Evolutionary conservation across 2,329 filamentous ascomycete species (phyloP), one percentile per base, ranked within the genome.

Genomic region (Neoascochyta sp.): DNA sequence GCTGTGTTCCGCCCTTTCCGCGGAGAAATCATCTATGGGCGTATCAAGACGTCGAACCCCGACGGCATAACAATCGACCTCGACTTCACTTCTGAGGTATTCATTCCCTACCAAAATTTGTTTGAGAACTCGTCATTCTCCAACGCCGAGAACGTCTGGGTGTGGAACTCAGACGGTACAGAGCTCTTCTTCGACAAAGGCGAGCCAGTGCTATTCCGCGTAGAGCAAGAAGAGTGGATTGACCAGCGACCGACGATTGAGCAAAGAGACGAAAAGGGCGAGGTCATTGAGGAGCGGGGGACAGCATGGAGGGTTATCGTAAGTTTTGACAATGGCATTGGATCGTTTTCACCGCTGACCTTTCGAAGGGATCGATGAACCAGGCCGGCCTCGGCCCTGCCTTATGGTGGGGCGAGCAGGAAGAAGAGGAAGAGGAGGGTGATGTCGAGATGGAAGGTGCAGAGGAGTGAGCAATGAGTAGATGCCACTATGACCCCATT

Each of bases 1-100:
- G 74, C 95, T 11, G 88, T 98, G 16, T 98, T 96, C 63, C 81
- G 92, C 14, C 92, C 92, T 0, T 96, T 95, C 70, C 94, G 94
- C 58, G 86, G 87, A 26, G 92, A 98, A 61, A 86, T 95, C 37
- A 75, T 98, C 52, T 73, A 86, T 24, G 92, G 86, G 10, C 82
- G 80, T 44, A 95, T 98, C 62, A 81, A 81, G 43, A 81, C 79
- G 44, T 81, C 81, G 19, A 82, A 76, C 1, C 73, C 80, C 6
- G 69, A 80, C 2, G 88, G 85, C 20, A 86, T 93, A 52, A 78
- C 80, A 52, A 73, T 96, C 37, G 80, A 81, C 27, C 82, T 89
- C 4, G 86, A 95, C 41, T 98, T 98, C 62, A 98, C 95, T 50
- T 85, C 90, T 49, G 89, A 96, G 43, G 87, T 98, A 17, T 82